These are phyloP conservation scores for Pholiota microspora DNA, from an alignment of 768 basidiomycete genomes.

Conservation along the genomic window DNA sequence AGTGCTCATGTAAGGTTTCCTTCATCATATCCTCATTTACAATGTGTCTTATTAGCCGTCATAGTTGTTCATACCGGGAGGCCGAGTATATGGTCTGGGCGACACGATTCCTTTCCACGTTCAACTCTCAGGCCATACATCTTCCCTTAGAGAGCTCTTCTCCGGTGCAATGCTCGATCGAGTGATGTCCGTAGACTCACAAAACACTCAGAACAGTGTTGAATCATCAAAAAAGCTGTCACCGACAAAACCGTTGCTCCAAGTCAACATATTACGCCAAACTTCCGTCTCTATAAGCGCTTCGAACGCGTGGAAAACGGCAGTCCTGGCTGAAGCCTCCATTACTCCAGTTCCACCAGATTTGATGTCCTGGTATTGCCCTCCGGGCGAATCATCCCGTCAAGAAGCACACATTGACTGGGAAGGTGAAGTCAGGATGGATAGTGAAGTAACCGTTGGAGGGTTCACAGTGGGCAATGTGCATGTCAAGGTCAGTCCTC, in stretches of 20 bases:
- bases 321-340: constrained; percentile 46
- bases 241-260: constrained; percentile 31
- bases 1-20: constrained; percentile 48
- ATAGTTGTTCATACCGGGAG: constrained; percentile 61
- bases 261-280: constrained; percentile 55
- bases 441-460: constrained; percentile 37
- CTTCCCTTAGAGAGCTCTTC: constrained; percentile 47
- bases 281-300: constrained; percentile 33
- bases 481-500: constrained; percentile 35
- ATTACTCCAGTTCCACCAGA: constrained; percentile 44
- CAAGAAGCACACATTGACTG: constrained; percentile 52
- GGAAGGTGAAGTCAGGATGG: constrained; percentile 48
- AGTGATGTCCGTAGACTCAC: constrained; percentile 22
- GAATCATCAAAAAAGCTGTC: constrained; percentile 8
- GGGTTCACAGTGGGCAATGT: constrained; percentile 47
- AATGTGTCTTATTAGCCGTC: not conserved
- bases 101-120: constrained; percentile 67
- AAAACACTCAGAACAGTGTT: constrained; percentile 10
- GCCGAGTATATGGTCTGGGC: constrained; percentile 48
- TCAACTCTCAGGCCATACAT: constrained; percentile 49
- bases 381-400: constrained; percentile 19
- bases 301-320: constrained; percentile 36
- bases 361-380: constrained; percentile 20
- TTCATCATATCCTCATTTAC: not conserved
- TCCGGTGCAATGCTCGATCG: constrained; percentile 22